These are phyloP conservation scores for Penstemon eatonii DNA, from an alignment of 257 asterid genomes.

Conservation along the genomic window DNA sequence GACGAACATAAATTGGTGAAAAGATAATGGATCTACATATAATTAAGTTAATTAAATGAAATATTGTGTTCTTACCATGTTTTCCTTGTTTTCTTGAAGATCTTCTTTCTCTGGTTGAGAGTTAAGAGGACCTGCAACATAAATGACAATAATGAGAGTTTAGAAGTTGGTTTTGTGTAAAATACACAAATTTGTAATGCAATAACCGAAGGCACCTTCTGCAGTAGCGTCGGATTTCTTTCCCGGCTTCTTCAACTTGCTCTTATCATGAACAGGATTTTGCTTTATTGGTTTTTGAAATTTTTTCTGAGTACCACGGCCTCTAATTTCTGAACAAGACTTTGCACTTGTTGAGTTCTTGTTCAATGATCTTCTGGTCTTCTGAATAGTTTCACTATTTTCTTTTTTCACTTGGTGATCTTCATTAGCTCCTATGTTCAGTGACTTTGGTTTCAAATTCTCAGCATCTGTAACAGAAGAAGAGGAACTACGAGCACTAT, in stretches of 20 bases:
- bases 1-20: background rate
- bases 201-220: background rate
- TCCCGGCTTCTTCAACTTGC: slow-evolving; percentile 52
- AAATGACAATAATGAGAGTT: too few species aligned
- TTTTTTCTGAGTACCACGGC: slow-evolving; percentile 45
- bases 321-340: slow-evolving; percentile 39
- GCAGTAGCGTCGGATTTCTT: background rate
- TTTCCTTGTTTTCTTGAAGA: too few species aligned
- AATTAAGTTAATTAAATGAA: background rate
- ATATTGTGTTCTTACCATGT: too few species aligned
- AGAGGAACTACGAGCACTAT: slow-evolving; percentile 53
- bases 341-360: slow-evolving; percentile 41
- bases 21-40: background rate
- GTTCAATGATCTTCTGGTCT: slow-evolving; percentile 39
- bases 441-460: slow-evolving; percentile 46
- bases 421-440: slow-evolving; percentile 34
- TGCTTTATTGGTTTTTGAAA: slow-evolving; percentile 49
- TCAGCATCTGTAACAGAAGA: slow-evolving; percentile 50
- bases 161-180: too few species aligned
- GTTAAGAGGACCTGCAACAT: too few species aligned
- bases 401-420: slow-evolving; percentile 38
- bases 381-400: slow-evolving; percentile 34
- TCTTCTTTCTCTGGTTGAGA: too few species aligned
- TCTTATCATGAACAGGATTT: slow-evolving; percentile 36
- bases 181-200: background rate